Evolutionary conservation across 106 monocot genomes (phyloP).

Genomic region (Acorus calamus): DNA sequence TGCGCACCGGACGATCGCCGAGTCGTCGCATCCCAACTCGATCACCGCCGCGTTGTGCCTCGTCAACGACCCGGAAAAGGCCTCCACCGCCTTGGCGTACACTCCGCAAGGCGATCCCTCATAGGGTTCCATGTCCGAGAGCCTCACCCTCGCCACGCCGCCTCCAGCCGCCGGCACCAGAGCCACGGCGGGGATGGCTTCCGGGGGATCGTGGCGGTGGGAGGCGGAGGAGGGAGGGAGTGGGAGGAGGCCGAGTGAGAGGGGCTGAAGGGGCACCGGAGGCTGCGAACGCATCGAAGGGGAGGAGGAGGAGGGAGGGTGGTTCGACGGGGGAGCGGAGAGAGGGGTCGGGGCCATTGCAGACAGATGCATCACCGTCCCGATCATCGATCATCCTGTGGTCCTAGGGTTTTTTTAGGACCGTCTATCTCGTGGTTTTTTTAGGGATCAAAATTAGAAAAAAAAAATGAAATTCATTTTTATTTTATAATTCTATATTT

Average conservation of each 20-base stretch:
- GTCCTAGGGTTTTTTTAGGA: neutral
- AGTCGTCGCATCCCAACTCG: constrained; percentile 51
- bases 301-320: neutral
- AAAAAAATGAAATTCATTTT: no score
- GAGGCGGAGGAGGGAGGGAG: neutral
- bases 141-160: constrained; percentile 34
- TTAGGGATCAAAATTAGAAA: no score
- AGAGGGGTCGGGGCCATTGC: constrained; percentile 4
- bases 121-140: constrained; percentile 45
- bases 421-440: no score
- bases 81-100: constrained; percentile 50
- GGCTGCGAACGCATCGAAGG: neutral
- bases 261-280: constrained; percentile 11
- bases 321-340: constrained; percentile 5
- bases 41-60: constrained; percentile 63
- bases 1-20: constrained; percentile 53
- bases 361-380: constrained; percentile 11
- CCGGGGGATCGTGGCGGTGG: neutral
- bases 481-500: no score
- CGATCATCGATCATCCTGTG: constrained; percentile 31
- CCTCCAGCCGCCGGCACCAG: neutral
- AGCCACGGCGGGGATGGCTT: neutral
- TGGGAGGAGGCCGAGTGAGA: constrained; percentile 22
- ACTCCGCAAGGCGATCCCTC: constrained; percentile 43
- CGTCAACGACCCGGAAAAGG: constrained; percentile 49